Base-by-base conservation (phyloP, 306 rosid species). In the Dalbergia cultrata region DNA sequence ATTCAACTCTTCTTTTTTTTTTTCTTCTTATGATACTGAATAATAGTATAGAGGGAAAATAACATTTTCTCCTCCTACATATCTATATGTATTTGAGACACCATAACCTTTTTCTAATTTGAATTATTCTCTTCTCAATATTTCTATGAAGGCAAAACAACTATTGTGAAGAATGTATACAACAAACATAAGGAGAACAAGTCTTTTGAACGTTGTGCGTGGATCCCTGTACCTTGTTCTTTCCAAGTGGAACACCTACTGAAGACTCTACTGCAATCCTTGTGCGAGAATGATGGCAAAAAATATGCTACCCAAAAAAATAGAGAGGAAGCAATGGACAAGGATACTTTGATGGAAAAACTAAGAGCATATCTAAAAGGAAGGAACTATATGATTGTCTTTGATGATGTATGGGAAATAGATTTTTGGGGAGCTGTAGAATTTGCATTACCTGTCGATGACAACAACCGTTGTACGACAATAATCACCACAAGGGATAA, bases 331-430 rank as follows among this genome's bases (percentile, higher is more conserved):
- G 44, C 2, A 13, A 54, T 72, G 52, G 50, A 33, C 41, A 34
- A 71, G 62, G 6, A 18, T 3, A 0, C 9, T 35, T n/a, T 54
- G 31, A 34, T 19, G 8, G 3, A n/a, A 7, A n/a, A 72, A 53
- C 8, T 72, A 17, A 72, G 64, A 18, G 33, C 54, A 13, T 13
- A 52, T 21, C n/a, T 72, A 4, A 13, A 49, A 5, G 57, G 52
- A 45, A 21, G 33, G 56, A 68, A 34, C 17, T 72, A 72, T 17
- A n/a, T 72, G 17, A 39, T 72, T 13, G 66, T 72, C n/a, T 72
- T 72, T 58, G 78, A 73, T 4, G 78, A 73, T 73, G 54, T 58
- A 13, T 74, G 78, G 68, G 67, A 41, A 37, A 43, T 39, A 74
- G 21, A 57, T 6, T 74, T 74, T 21, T 74, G 78, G 68, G 67